These are phyloP conservation scores for Pseudocercospora pini-densiflorae DNA, from an alignment of 2,329 filamentous ascomycete species.

Conservation along the genomic window DNA sequence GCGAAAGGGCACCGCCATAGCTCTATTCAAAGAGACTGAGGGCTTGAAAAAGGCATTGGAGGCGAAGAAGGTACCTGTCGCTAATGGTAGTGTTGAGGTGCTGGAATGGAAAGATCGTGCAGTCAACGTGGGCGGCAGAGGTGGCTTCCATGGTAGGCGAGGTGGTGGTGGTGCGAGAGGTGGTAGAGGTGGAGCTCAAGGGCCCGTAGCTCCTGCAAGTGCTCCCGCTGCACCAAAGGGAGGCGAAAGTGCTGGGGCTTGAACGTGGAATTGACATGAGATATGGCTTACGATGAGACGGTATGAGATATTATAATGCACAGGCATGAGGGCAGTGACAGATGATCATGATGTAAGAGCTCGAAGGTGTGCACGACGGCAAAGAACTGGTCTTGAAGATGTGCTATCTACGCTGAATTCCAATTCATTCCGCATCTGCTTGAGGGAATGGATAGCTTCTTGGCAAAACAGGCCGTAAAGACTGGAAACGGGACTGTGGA, in stretches of 20 bases:
- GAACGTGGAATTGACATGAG: not conserved
- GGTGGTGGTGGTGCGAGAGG: conserved; percentile 26
- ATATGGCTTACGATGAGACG: not conserved
- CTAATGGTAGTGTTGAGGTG: conserved; percentile 84
- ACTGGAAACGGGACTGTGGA: not conserved
- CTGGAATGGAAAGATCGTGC: conserved; percentile 72
- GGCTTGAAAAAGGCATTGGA: conserved; percentile 77
- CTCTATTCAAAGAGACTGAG: conserved; percentile 79
- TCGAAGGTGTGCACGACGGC: not conserved
- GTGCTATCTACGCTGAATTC: not conserved
- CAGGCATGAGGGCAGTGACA: not conserved
- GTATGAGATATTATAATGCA: not conserved
- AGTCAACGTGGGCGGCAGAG: conserved; percentile 20
- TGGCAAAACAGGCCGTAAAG: not conserved
- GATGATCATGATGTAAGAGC: not conserved
- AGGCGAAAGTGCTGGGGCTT: not conserved
- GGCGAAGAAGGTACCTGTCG: conserved; percentile 80
- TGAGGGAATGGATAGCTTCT: not conserved
- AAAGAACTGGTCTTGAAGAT: not conserved
- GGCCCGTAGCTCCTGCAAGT: conserved; percentile 12
- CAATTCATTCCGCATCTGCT: not conserved
- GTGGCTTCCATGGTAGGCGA: conserved; percentile 25
- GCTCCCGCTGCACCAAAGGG: conserved; percentile 13
- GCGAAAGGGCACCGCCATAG: conserved; percentile 91
- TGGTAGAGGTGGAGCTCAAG: conserved; percentile 20